Evolutionary conservation across 257 asterid species (phyloP).

Genomic region (Solanum boliviense): DNA sequence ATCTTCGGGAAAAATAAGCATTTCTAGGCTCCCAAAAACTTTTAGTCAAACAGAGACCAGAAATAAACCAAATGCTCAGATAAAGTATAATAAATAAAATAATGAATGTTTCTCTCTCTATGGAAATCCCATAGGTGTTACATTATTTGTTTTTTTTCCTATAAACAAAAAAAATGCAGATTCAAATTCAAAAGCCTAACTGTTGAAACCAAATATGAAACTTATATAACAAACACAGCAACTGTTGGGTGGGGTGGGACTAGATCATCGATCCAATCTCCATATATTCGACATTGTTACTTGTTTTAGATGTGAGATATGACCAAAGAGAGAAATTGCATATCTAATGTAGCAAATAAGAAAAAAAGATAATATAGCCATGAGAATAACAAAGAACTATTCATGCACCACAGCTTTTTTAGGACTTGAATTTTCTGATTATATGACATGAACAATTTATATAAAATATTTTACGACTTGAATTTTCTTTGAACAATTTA

Average conservation of each 20-base stretch:
- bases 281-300: constrained; percentile 36
- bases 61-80: not conserved
- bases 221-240: not conserved
- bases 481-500: no score
- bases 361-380: no score
- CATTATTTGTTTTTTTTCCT: not conserved
- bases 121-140: not conserved
- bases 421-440: no score
- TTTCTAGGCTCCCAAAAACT: not conserved
- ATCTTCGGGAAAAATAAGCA: not conserved
- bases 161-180: not conserved
- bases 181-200: not conserved
- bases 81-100: not conserved
- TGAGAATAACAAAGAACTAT: no score
- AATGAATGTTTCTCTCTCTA: not conserved
- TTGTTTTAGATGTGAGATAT: not conserved
- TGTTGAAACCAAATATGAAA: not conserved
- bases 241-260: constrained; percentile 25
- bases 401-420: no score
- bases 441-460: no score
- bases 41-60: not conserved
- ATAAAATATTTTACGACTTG: no score
- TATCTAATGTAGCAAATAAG: not conserved
- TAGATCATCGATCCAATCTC: constrained; percentile 56
- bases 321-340: not conserved